Percentiles rank a stretch among this genome's conserved stretches.
Conservation (phyloP, 257 asterid species). For the Nicotiana paniculata region DNA sequence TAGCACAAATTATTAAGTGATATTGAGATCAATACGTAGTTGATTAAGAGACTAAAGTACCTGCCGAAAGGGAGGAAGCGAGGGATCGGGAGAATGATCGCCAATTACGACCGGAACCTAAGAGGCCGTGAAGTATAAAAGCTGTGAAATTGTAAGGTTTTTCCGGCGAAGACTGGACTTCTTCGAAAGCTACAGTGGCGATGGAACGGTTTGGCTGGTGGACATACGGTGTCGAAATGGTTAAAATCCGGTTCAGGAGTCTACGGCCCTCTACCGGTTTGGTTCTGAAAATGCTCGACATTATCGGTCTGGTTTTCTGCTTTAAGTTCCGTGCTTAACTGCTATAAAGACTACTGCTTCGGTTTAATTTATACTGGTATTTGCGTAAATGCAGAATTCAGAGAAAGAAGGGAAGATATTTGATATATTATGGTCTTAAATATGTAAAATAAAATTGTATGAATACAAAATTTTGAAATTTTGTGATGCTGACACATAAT, state of each 20-base stretch:
- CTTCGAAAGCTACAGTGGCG: slow-evolving; percentile 76
- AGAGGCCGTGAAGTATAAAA: slow-evolving; percentile 81
- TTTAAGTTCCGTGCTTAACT: background rate
- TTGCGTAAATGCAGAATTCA: no score
- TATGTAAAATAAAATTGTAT: no score
- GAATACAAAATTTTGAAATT: no score
- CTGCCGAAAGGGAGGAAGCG: slow-evolving; percentile 50
- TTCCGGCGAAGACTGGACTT: slow-evolving; percentile 44
- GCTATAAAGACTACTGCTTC: background rate
- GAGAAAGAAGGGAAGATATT: no score
- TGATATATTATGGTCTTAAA: no score
- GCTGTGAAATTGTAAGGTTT: slow-evolving; percentile 61
- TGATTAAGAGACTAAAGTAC: slow-evolving; percentile 10
- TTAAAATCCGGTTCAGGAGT: slow-evolving; percentile 31
- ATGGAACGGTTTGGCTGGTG: slow-evolving; percentile 13
- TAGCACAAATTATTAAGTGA: background rate
- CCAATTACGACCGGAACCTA: slow-evolving; percentile 95
- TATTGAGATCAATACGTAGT: background rate
- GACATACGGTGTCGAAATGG: slow-evolving; percentile 7
- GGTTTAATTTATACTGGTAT: no score
- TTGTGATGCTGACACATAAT: no score
- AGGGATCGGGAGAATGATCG: slow-evolving; percentile 82
- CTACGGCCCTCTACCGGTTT: slow-evolving; percentile 25
- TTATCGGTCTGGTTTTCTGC: background rate
- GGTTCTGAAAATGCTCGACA: slow-evolving; percentile 30